Percentiles rank a stretch among this genome's conserved stretches.
Conservation (phyloP, 202 grass and related monocot species). For the Elaeis oleifera region DNA sequence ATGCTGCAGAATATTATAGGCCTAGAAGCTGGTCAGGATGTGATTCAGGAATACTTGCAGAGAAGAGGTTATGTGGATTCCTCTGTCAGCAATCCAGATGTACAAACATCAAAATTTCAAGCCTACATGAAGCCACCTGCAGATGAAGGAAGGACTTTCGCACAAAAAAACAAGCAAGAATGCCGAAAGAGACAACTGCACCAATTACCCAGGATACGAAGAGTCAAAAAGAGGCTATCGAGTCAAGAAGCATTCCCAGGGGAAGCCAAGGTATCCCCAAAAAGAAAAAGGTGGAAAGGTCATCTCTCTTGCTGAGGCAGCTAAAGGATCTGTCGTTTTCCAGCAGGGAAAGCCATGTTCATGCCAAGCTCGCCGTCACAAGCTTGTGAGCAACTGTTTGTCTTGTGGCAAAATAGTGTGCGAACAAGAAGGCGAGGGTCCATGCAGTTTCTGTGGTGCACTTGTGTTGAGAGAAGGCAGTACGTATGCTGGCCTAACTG, state of each 20-base stretch:
- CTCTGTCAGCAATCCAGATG: constrained; percentile 28
- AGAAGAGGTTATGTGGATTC: constrained; percentile 51
- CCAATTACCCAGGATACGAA: constrained; percentile 44
- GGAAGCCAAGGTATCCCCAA: constrained; percentile 31
- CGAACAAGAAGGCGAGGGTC: constrained; percentile 94
- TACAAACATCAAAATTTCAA: constrained; percentile 35
- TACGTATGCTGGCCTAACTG: constrained; percentile 91
- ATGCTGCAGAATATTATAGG: constrained; percentile 78
- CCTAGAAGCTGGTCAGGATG: constrained; percentile 50
- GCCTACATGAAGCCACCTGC: constrained; percentile 51
- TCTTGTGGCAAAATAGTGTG: constrained; percentile 98
- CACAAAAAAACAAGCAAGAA: constrained; percentile 47
- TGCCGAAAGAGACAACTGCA: constrained; percentile 39
- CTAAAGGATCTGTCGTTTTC: constrained; percentile 87
- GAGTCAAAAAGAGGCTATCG: constrained; percentile 40
- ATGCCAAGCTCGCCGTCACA: constrained; percentile 87
- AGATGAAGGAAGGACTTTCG: constrained; percentile 24
- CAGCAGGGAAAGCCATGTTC: constrained; percentile 91
- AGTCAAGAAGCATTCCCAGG: constrained; percentile 26
- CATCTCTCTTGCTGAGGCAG: constrained; percentile 79
- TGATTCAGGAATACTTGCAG: constrained; percentile 81
- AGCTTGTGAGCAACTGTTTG: constrained; percentile 88
- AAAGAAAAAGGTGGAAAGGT: constrained; percentile 67
- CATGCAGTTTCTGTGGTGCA: constrained; percentile 87
- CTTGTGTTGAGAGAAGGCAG: constrained; percentile 92